Conservation (phyloP, 129 eudicot species). For the Deinandra increscens region DNA sequence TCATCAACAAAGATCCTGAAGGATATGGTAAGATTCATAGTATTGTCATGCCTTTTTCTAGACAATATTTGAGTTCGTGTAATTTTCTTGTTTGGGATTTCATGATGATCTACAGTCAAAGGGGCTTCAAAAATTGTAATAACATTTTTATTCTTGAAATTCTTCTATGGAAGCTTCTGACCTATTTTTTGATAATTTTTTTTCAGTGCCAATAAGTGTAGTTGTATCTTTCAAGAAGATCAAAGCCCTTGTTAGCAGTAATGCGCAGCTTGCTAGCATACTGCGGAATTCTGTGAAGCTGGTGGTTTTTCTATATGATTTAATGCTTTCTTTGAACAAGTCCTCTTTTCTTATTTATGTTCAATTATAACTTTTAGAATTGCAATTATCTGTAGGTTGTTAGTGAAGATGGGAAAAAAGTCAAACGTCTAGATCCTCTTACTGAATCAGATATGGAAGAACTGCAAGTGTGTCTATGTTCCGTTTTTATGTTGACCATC, state of each 20-base stretch:
- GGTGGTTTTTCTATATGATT: constrained; percentile 33
- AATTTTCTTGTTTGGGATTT: background rate
- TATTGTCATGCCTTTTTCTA: background rate
- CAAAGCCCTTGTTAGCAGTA: constrained; percentile 60
- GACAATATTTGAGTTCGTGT: background rate
- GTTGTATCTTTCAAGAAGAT: constrained; percentile 95
- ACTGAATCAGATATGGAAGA: constrained; percentile 83
- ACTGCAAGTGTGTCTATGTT: constrained; percentile 49
- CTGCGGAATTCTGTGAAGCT: constrained; percentile 76
- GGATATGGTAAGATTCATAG: constrained; percentile 65
- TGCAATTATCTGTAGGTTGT: constrained; percentile 53
- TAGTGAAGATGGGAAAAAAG: constrained; percentile 91
- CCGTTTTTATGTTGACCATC: constrained; percentile 17
- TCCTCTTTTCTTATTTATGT: background rate
- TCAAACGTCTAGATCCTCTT: constrained; percentile 65
- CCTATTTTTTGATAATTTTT: constrained; percentile 6
- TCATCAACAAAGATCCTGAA: constrained; percentile 80
- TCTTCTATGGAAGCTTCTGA: constrained; percentile 8
- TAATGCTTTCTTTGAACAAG: background rate
- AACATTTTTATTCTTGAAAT: background rate
- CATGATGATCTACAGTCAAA: background rate
- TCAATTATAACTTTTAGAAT: background rate
- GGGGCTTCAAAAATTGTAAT: background rate
- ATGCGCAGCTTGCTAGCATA: constrained; percentile 71
- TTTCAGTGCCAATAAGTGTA: constrained; percentile 81